Evolutionary conservation across 2,329 filamentous ascomycete species (phyloP).

Genomic region (Ilyonectria sp.): DNA sequence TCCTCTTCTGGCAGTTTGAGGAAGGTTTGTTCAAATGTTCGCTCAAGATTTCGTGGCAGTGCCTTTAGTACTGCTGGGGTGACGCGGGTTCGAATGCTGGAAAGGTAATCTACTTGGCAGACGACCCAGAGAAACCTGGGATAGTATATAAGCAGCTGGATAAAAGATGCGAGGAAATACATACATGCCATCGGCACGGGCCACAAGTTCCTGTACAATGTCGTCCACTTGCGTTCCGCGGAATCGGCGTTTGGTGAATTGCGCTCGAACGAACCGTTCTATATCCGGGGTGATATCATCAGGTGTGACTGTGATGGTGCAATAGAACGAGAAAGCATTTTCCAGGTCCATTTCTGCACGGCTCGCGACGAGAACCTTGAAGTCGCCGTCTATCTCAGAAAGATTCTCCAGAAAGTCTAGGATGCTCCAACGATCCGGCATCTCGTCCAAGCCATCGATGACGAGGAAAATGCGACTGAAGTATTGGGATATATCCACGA

Average conservation of each 20-base stretch:
- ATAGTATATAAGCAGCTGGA: background rate
- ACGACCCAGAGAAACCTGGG: background rate
- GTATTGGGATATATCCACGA: background rate
- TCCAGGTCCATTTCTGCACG: constrained; percentile 6
- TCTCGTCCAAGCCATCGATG: constrained; percentile 2
- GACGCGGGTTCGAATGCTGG: background rate
- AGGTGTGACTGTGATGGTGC: background rate
- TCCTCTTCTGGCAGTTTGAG: background rate
- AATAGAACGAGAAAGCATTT: constrained; percentile 2
- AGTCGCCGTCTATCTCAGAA: background rate
- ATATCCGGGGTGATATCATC: background rate
- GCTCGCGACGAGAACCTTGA: constrained; percentile 1
- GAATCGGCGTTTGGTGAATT: background rate
- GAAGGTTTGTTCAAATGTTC: constrained; percentile 3
- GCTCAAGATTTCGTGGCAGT: background rate
- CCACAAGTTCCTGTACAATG: background rate
- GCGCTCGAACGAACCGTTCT: background rate
- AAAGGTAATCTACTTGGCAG: background rate
- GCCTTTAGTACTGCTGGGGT: background rate
- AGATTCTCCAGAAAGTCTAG: constrained; percentile 2
- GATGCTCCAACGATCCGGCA: constrained; percentile 5
- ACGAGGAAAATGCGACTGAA: background rate
- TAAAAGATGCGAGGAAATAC: background rate
- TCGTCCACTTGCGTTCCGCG: background rate
- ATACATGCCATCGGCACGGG: background rate